Base-by-base conservation (phyloP, 139 green algal genomes). In the Astrephomene gubernaculifera region DNA sequence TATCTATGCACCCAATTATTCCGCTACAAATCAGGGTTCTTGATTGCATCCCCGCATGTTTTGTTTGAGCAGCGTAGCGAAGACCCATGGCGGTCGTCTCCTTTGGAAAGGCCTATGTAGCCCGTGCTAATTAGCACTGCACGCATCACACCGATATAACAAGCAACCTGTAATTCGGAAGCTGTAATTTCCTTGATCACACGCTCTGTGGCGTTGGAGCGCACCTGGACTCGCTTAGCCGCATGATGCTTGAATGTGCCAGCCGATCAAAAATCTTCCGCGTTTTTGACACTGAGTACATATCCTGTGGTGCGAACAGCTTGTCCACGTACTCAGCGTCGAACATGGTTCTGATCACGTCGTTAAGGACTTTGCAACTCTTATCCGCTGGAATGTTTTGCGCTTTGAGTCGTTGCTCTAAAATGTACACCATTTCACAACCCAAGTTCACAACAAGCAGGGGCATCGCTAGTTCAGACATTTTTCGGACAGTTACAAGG, bases 231-330 rank as follows among this genome's bases (percentile, higher is more conserved):
- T 84, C 63, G 78, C 78, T 84, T 3, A 97, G 91, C 35, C 91
- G 78, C 94, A 97, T 97, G 83, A 97, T 96, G 63, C 88, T 93
- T 2, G 92, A 94, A 83, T 96, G 94, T 12, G 93, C 93, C 9
- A 97, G 79, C 29, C 68, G 78, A 10, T 95, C 90, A 82, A 97
- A 96, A 25, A 96, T 91, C 49, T 94, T 90, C 41, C 90, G 87
- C 7, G 88, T 92, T 10, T 87, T 85, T 22, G 72, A n/a, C 24
- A 93, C n/a, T 3, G 85, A 90, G 80, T 94, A 95, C 64, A 94
- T 71, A 52, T 92, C 87, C 61, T 95, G 91, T 0, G 92, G 89
- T 54, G 83, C 70, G 81, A 95, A 96, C 2, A 96, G 71, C 83
- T 86, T 90, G 45, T 94, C 83, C 6, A 95, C 72, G 41, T 94